Base-by-base conservation (phyloP, 2,329 filamentous ascomycete genomes). In the Monilinia polystroma region DNA sequence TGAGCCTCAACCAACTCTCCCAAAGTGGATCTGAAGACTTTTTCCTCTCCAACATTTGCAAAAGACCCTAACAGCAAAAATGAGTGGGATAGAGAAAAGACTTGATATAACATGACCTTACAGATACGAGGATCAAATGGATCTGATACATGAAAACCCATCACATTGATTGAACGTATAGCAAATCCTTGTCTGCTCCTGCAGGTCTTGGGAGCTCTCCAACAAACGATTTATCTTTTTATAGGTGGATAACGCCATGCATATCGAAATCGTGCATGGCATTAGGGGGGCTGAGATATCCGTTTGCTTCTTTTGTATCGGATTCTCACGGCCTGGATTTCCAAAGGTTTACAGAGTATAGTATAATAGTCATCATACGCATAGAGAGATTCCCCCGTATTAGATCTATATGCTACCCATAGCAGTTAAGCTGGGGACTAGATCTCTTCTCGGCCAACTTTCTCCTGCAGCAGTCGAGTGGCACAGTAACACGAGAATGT, bases 51-150 rank as follows among this genome's bases (percentile, higher is more conserved):
- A 64, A n/a, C 12, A 26, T 38, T 47, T 29, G 23, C 14, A 26
- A 12, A 16, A 32, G 23, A 45, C 12, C 41, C 41, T 20, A 45
- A 52, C 23, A 20, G 6, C 11, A 35, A 35, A 1, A 35, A 35
- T 35, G 32, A 7, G 32, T 35, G 32, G 32, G 32, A 35, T 35
- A 5, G 32, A 35, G 5, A 35, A 8, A 35, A 5, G 4, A 29
- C 29, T 29, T 29, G 29, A 35, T 35, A 35, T 35, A 35, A 35
- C 32, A 35, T 8, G 4, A 35, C 32, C 32, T 8, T 35, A 35
- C 32, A 63, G 29, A 63, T 64, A 64, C 62, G 62, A 64, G 38
- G 52, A 35, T 56, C 26, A 10, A 47, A 56, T 45, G 38, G 49
- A 47, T 23, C 38, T n/a, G 26, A 35, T 20, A 32, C 62, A 51